Evolutionary conservation across 2,329 filamentous ascomycete genomes (phyloP).

Genomic region (Penicillium sp.): DNA sequence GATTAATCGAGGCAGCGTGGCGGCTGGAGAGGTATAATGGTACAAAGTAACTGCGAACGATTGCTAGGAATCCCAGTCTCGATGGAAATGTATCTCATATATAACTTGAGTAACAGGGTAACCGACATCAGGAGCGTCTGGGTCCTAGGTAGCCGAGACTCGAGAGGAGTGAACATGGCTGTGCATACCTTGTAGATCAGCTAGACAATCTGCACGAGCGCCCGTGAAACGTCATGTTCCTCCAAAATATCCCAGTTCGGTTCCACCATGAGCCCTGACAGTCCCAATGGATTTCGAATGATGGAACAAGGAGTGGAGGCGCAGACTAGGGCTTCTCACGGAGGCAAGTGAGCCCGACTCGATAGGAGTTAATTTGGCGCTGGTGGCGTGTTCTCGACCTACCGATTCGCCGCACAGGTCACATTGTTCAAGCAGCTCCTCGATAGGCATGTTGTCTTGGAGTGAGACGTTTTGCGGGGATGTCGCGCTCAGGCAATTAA

Average conservation of each 20-base stretch:
- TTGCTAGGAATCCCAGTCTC: not conserved
- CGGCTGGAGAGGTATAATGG: not conserved
- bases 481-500: not conserved
- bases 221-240: not conserved
- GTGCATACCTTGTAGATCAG: not conserved
- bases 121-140: not conserved
- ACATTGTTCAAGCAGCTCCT: not conserved
- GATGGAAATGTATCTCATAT: not conserved
- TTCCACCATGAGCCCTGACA: not conserved
- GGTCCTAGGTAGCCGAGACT: not conserved
- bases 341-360: not conserved
- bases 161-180: constrained; percentile 5
- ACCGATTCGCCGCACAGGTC: not conserved
- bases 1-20: constrained; percentile 2
- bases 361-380: not conserved
- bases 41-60: not conserved
- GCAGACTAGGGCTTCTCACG: not conserved
- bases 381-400: not conserved
- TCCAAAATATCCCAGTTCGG: not conserved
- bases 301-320: not conserved
- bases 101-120: not conserved
- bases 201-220: not conserved
- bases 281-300: not conserved
- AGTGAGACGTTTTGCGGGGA: not conserved
- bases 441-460: not conserved